These are phyloP conservation scores for Microsporum canis DNA, from an alignment of 2,329 filamentous ascomycete species.

Conservation along the genomic window DNA sequence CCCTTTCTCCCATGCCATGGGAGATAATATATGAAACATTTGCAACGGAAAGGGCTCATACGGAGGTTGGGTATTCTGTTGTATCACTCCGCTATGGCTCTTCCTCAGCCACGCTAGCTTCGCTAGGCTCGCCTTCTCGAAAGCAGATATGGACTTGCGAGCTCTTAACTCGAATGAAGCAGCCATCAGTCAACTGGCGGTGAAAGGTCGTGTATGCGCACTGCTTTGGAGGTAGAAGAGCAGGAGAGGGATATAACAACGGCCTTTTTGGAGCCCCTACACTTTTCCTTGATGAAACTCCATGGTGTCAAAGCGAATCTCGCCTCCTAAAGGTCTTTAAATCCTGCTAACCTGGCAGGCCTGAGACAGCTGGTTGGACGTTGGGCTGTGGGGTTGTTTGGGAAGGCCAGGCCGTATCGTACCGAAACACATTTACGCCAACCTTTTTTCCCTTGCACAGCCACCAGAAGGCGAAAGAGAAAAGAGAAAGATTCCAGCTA, in stretches of 20 bases:
- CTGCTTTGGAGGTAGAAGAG: not conserved
- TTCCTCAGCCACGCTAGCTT: not conserved
- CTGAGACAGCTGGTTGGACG: not conserved
- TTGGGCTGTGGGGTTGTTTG: not conserved
- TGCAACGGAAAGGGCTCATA: not conserved
- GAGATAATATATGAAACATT: not conserved
- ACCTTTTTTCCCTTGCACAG: not conserved
- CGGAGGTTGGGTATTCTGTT: conserved; percentile 1
- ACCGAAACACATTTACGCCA: not conserved
- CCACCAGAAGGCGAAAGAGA: not conserved
- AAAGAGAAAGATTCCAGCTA: not conserved
- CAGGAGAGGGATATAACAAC: not conserved
- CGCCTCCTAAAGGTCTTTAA: not conserved
- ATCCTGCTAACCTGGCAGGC: not conserved
- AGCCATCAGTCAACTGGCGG: conserved; percentile 5
- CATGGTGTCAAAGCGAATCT: not conserved
- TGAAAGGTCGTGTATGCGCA: not conserved
- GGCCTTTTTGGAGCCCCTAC: not conserved
- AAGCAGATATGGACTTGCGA: conserved; percentile 10
- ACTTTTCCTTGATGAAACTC: not conserved
- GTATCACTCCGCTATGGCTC: not conserved
- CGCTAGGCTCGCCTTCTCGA: conserved; percentile 13
- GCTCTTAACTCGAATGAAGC: conserved; percentile 11
- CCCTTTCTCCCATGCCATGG: no score
- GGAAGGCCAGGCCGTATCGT: not conserved